Conservation (phyloP, 1,139 yeast genomes). For the Candida sp. region DNA sequence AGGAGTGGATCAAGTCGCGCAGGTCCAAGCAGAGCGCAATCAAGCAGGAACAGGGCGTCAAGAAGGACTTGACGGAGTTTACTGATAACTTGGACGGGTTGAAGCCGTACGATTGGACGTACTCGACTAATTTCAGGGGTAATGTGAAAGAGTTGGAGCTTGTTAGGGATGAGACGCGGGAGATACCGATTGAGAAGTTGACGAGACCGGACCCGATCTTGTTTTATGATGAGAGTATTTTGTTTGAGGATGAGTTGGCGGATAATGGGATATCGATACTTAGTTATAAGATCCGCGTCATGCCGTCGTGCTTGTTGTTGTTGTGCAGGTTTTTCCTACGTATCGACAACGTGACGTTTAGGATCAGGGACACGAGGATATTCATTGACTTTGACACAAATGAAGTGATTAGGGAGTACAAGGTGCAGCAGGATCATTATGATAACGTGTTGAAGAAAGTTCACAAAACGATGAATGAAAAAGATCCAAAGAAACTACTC, state of each 20-base stretch:
- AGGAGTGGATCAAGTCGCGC: constrained; percentile 82
- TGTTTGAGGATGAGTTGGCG: constrained; percentile 95
- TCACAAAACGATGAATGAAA: constrained; percentile 35
- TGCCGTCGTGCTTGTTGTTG: constrained; percentile 79
- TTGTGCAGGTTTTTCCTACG: constrained; percentile 81
- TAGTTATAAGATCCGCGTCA: constrained; percentile 83
- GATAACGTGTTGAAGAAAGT: constrained; percentile 49
- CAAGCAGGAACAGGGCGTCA: constrained; percentile 30
- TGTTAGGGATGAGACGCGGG: constrained; percentile 20
- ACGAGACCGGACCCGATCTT: constrained; percentile 82
- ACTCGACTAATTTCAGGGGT: constrained; percentile 81
- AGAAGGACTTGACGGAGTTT: constrained; percentile 39
- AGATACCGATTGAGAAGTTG: constrained; percentile 73
- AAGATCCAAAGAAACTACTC: constrained; percentile 76
- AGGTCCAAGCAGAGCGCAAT: constrained; percentile 30
- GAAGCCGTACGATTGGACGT: constrained; percentile 97
- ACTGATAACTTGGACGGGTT: constrained; percentile 38
- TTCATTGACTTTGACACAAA: constrained; percentile 77
- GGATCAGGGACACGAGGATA: constrained; percentile 84
- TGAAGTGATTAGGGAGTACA: constrained; percentile 74
- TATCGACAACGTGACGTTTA: constrained; percentile 86
- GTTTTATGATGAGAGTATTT: constrained; percentile 85
- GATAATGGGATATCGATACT: constrained; percentile 91
- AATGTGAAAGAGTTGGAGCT: constrained; percentile 31
- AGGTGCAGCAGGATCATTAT: constrained; percentile 73